Percentiles rank a stretch among this genome's conserved stretches.
These are phyloP conservation scores for Picea glauca DNA, from an alignment of 75 land plant genomes.

Conservation along the genomic window DNA sequence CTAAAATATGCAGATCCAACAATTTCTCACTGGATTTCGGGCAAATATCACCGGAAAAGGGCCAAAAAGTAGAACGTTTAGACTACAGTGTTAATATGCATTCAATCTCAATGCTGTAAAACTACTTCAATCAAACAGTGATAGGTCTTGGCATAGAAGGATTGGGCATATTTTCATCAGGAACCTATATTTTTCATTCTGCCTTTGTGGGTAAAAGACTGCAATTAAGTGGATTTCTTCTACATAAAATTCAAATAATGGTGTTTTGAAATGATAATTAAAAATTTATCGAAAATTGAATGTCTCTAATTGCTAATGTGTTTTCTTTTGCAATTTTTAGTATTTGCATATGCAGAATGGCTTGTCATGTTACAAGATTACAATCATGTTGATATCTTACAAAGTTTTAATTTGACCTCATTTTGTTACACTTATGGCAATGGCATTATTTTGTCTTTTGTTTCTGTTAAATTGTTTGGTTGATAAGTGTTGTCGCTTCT, in stretches of 20 bases:
- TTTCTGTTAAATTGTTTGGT: background rate
- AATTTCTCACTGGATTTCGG: too few species aligned
- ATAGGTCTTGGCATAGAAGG: background rate
- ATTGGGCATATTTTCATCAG: background rate
- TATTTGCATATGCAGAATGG: background rate
- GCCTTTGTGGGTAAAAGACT: background rate
- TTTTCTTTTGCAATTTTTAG: background rate
- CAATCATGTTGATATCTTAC: background rate
- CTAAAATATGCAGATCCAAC: too few species aligned
- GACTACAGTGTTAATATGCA: too few species aligned
- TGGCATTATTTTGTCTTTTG: background rate
- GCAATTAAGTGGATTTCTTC: background rate
- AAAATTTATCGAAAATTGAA: too few species aligned
- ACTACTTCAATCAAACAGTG: background rate
- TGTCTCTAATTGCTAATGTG: background rate
- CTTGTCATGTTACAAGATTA: background rate
- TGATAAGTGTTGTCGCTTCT: background rate
- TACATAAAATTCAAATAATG: background rate
- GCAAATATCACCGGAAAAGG: too few species aligned
- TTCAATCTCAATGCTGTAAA: background rate
- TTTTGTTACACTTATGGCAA: constrained; percentile 4
- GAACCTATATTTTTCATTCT: background rate
- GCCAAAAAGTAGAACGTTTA: too few species aligned
- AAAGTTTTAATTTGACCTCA: background rate
- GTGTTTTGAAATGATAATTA: background rate